A percentile compares a stretch with the other conserved stretches of the same genome.
Conservation (phyloP, 371 early-diverging fungal genomes). For the Umbelopsis sp. region DNA sequence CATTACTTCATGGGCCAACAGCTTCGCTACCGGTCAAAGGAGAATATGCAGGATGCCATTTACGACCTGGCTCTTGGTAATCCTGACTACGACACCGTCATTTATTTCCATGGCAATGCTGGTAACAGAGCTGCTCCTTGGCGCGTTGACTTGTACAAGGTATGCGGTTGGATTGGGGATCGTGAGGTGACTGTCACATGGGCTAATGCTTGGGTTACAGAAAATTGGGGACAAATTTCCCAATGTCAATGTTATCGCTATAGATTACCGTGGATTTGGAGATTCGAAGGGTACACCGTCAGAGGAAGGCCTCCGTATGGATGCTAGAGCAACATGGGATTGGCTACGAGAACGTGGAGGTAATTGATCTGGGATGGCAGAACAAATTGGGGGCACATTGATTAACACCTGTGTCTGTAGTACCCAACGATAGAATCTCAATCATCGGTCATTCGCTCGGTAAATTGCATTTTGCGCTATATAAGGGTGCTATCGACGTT, state of each 20-base stretch:
- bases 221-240: slow-evolving; percentile 31
- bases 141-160: slow-evolving; percentile 50
- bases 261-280: slow-evolving; percentile 56
- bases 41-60: slow-evolving; percentile 15
- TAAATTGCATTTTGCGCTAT: slow-evolving; percentile 19
- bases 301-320: slow-evolving; percentile 38
- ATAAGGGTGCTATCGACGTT: too few species aligned
- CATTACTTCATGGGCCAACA: slow-evolving; percentile 30
- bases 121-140: slow-evolving; percentile 48
- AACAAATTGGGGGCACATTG: background rate
- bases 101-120: slow-evolving; percentile 56
- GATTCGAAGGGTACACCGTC: slow-evolving; percentile 51
- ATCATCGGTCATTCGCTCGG: slow-evolving; percentile 52
- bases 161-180: slow-evolving; percentile 9
- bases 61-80: slow-evolving; percentile 38
- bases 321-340: slow-evolving; percentile 40
- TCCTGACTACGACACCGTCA: slow-evolving; percentile 34
- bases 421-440: slow-evolving; percentile 34
- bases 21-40: slow-evolving; percentile 27
- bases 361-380: slow-evolving; percentile 6
- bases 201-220: slow-evolving; percentile 7
- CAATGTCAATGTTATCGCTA: slow-evolving; percentile 39
- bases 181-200: background rate
- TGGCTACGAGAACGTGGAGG: slow-evolving; percentile 44
- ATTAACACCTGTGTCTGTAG: slow-evolving; percentile 19